A percentile compares a stretch with the other conserved stretches of the same genome.
Conservation (phyloP, 805 yeast genomes). For the Phaffomyces opuntiae region DNA sequence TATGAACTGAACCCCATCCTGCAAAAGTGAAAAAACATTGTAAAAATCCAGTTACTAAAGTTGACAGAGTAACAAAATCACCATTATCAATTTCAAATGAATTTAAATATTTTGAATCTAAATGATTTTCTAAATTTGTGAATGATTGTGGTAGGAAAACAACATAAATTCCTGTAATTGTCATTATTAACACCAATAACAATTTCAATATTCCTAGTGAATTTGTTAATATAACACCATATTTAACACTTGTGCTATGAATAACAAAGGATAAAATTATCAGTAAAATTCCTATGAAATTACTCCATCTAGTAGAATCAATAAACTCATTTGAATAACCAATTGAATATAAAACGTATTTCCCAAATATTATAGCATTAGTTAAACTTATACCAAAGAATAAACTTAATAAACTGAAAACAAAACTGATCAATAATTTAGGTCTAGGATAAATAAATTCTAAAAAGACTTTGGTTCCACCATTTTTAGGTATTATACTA, state of each 20-base stretch:
- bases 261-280: conserved; percentile 32
- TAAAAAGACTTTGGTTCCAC: conserved; percentile 68
- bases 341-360: conserved; percentile 42
- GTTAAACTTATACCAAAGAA: conserved; percentile 50
- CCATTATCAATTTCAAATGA: conserved; percentile 23
- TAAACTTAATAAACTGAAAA: conserved; percentile 42
- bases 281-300: conserved; percentile 33
- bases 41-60: conserved; percentile 47
- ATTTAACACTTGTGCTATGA: conserved; percentile 53
- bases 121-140: conserved; percentile 36
- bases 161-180: conserved; percentile 52
- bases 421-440: conserved; percentile 43
- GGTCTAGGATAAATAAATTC: conserved; percentile 64
- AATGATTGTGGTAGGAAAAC: conserved; percentile 36
- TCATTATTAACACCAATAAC: conserved; percentile 44
- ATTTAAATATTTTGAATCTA: conserved; percentile 23
- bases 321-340: conserved; percentile 32
- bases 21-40: conserved; percentile 53
- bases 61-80: conserved; percentile 30
- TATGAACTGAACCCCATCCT: conserved; percentile 60
- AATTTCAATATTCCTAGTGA: conserved; percentile 56
- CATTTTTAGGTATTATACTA: conserved; percentile 62
- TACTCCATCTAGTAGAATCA: conserved; percentile 26
- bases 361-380: conserved; percentile 55
- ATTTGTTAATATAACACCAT: conserved; percentile 58